A percentile compares a stretch with the other conserved stretches of the same genome.
These are phyloP conservation scores for Fermentozyma sake DNA, from an alignment of 1,139 yeast genomes.

Conservation along the genomic window DNA sequence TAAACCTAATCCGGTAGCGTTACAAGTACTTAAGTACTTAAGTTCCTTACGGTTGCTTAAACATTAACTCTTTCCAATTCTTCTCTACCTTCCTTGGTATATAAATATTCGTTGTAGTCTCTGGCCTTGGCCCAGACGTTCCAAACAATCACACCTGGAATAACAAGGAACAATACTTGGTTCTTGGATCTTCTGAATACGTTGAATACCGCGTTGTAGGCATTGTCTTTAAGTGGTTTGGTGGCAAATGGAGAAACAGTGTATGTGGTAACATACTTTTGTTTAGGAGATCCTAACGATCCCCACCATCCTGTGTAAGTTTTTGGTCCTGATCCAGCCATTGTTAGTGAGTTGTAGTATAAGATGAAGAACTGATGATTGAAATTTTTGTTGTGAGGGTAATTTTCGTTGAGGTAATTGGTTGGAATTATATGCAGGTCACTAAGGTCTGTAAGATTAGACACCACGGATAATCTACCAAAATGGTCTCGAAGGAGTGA, in stretches of 20 bases:
- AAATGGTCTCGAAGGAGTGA: no score
- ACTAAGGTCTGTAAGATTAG: no score
- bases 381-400: no score
- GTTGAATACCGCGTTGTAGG: constrained; percentile 87
- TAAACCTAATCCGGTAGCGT: no score
- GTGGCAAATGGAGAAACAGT: constrained; percentile 93
- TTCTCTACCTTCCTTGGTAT: constrained; percentile 97
- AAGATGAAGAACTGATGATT: no score
- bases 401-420: constrained; percentile 9
- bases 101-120: constrained; percentile 89
- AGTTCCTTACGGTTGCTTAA: no score
- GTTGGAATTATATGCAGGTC: constrained; percentile 10
- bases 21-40: no score
- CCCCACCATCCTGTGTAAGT: constrained; percentile 99
- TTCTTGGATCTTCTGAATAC: constrained; percentile 89
- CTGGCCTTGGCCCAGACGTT: constrained; percentile 84
- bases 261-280: constrained; percentile 81
- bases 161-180: constrained; percentile 71
- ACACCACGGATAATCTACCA: no score
- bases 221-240: constrained; percentile 83
- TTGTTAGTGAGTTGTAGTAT: constrained; percentile 16
- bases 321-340: constrained; percentile 75
- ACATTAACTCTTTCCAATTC: constrained; percentile 80
- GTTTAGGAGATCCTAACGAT: constrained; percentile 75
- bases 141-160: constrained; percentile 82